Percentiles rank a stretch among this genome's conserved stretches.
These are phyloP conservation scores for Cucurbita argyrosperma DNA, from an alignment of 306 rosid genomes.

Conservation along the genomic window DNA sequence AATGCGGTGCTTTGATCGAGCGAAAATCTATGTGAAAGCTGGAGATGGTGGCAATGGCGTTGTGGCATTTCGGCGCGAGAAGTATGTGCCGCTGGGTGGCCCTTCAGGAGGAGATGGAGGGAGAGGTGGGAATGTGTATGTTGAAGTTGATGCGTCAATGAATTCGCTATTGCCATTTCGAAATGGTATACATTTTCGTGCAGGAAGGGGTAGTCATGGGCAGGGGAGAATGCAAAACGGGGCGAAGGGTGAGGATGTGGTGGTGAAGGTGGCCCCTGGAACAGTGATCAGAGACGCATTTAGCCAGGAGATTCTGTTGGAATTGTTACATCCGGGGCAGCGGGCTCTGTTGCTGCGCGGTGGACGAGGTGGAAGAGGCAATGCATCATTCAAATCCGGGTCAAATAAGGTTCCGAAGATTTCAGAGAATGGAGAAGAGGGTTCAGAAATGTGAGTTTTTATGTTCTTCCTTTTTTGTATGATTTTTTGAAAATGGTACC, in stretches of 20 bases:
- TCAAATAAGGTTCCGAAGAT: conserved; percentile 76
- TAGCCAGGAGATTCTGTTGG: conserved; percentile 50
- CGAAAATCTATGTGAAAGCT: conserved; percentile 53
- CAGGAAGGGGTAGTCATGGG: conserved; percentile 71
- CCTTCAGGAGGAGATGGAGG: conserved; percentile 95
- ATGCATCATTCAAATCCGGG: conserved; percentile 73
- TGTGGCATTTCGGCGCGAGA: conserved; percentile 89
- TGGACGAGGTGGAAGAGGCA: conserved; percentile 95
- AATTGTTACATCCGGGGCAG: conserved; percentile 70
- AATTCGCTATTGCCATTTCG: conserved; percentile 71
- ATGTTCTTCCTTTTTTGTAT: neutral
- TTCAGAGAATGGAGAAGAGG: conserved; percentile 82
- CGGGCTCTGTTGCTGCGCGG: conserved; percentile 64
- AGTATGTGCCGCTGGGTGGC: conserved; percentile 78
- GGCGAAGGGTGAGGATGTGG: conserved; percentile 81
- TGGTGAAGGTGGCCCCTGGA: conserved; percentile 80
- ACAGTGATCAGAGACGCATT: conserved; percentile 59
- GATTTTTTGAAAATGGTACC: neutral
- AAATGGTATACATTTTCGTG: conserved; percentile 77
- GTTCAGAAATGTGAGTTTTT: conserved; percentile 63
- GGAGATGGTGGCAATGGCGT: conserved; percentile 87
- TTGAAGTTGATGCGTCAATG: conserved; percentile 76
- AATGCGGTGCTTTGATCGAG: conserved; percentile 87
- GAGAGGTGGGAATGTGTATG: conserved; percentile 69
- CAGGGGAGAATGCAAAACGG: conserved; percentile 54